Base-by-base conservation (phyloP, 2,329 filamentous ascomycete genomes). In the Daldinia sp. region DNA sequence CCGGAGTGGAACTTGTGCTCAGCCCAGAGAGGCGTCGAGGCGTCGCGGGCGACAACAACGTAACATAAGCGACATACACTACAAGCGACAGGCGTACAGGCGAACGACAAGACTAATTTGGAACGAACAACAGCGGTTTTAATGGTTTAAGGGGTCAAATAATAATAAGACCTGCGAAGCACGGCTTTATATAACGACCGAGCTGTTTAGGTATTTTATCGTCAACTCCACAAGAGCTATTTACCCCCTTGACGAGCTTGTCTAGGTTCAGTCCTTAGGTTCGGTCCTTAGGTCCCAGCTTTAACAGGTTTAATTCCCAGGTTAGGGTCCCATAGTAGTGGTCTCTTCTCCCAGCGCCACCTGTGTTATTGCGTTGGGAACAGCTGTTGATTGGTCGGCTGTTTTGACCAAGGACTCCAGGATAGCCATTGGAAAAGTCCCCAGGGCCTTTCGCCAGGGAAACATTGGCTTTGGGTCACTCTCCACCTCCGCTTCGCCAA, bases 401-500 rank as follows among this genome's bases (percentile, higher is more conserved):
- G 68, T 70, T 70, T 68, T 64, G 60, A 53, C n/a, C 51, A 54
- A 62, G 50, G 33, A 61, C 48, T 20, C 42, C 15, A 51, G 46
- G 46, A 33, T 3, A 51, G 46, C 46, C 46, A 51, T 51, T 28
- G 30, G 18, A 26, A 28, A 39, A 28, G 26, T 35, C 26, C 46
- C 39, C 35, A n/a, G 44, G 39, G 54, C 39, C 39, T 59, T 42
- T 55, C 55, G 37, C 62, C 62, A 70, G 65, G 68, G 55, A 71
- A 71, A 61, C 66, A 62, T 61, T 69, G 63, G 62, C 62, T 68
- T 69, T 69, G 65, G 69, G 53, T 64, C 69, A 4, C 64, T 73
- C 72, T 70, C 74, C 70, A 74, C 74, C 68, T 75, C 74, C 73
- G 72, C 73, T 70, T 75, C 70, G 63, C 66, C 69, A 68, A 68